phyloP scores from a whole-genome alignment of 2,329 filamentous ascomycete genomes.

The Stachybotrys chlorohalonatus region DNA sequence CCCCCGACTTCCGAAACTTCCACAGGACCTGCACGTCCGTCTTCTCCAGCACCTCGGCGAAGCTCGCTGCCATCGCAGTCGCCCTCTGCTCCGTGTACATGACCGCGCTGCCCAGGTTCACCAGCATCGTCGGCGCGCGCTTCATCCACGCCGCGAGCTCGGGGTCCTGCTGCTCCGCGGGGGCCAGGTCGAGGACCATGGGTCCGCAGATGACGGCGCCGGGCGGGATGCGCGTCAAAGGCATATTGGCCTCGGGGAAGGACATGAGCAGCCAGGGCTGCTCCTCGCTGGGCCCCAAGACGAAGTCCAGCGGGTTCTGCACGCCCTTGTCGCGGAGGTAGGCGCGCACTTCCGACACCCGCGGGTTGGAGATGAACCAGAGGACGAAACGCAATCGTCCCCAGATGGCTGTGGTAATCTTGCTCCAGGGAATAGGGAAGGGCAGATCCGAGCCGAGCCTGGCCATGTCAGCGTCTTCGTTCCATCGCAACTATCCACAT shows the following conservation, averaged over 20 bases:
- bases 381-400: conserved; percentile 9
- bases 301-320: not conserved
- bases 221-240: conserved; percentile 26
- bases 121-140: conserved; percentile 30
- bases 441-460: conserved; percentile 25
- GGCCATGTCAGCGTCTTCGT: not conserved
- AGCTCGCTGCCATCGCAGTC: conserved; percentile 14
- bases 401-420: conserved; percentile 30
- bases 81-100: conserved; percentile 13
- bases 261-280: conserved; percentile 14
- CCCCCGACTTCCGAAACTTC: conserved; percentile 13
- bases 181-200: conserved; percentile 27
- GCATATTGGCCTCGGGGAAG: conserved; percentile 15
- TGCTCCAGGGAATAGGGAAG: conserved; percentile 33
- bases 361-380: conserved; percentile 3
- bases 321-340: not conserved
- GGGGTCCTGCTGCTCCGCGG: conserved; percentile 27
- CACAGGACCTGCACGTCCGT: conserved; percentile 19
- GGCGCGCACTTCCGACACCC: not conserved
- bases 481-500: no score
- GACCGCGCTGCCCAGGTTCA: conserved; percentile 37
- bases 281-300: not conserved
- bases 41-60: conserved; percentile 10
- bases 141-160: conserved; percentile 33
- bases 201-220: conserved; percentile 25